A percentile compares a stretch with the other conserved stretches of the same genome.
These are phyloP conservation scores for Fusarium sp. DNA, from an alignment of 2,329 filamentous ascomycete genomes.

Conservation along the genomic window DNA sequence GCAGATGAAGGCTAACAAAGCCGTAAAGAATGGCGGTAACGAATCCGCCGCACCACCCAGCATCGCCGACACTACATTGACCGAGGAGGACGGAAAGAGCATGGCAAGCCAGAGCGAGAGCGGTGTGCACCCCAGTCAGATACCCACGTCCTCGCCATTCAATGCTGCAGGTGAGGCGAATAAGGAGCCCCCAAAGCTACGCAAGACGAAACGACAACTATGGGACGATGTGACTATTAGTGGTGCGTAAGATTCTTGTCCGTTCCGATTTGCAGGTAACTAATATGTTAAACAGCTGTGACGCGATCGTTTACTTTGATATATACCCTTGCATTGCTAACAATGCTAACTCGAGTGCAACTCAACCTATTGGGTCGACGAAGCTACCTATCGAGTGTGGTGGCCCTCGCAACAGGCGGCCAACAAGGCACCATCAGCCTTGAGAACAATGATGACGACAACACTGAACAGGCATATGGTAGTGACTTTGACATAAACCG, in stretches of 20 bases:
- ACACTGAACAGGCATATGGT: constrained; percentile 82
- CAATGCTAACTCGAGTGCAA: constrained; percentile 92
- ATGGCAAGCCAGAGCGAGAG: constrained; percentile 80
- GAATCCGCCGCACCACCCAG: constrained; percentile 68
- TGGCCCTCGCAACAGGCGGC: constrained; percentile 84
- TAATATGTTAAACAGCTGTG: constrained; percentile 70
- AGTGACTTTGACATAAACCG: constrained; percentile 97
- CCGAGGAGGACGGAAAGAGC: constrained; percentile 86
- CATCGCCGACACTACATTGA: constrained; percentile 76
- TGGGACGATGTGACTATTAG: constrained; percentile 98
- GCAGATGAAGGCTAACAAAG: constrained; percentile 83
- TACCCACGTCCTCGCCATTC: constrained; percentile 67
- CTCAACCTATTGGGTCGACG: constrained; percentile 95
- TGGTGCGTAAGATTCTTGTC: constrained; percentile 68
- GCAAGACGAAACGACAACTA: constrained; percentile 88
- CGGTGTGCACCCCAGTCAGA: constrained; percentile 85
- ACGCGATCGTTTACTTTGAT: constrained; percentile 91
- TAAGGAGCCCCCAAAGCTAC: constrained; percentile 61
- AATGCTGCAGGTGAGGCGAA: constrained; percentile 53
- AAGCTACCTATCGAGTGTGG: constrained; percentile 95
- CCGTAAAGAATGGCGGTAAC: constrained; percentile 67
- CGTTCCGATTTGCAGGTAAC: not conserved
- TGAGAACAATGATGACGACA: constrained; percentile 93
- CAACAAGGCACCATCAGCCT: constrained; percentile 83
- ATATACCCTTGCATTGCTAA: constrained; percentile 90